Conservation (phyloP, 768 basidiomycete genomes). For the Amanita polypyramis region DNA sequence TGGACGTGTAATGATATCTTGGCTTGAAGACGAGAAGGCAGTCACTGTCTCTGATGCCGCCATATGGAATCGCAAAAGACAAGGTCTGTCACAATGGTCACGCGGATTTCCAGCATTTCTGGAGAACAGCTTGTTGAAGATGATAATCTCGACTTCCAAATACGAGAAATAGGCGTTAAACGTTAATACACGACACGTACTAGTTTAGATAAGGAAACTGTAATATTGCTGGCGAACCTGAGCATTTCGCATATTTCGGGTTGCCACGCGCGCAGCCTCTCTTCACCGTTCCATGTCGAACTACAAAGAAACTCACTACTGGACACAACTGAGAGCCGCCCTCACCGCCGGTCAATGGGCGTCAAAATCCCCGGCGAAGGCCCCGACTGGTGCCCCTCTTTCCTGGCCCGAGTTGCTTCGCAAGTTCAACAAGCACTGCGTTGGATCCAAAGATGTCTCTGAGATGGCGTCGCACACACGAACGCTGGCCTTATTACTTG, state of each 20-base stretch:
- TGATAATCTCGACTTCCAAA: too few relatives aligned
- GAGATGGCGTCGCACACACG: conserved; percentile 64
- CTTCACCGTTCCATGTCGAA: conserved; percentile 17
- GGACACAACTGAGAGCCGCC: conserved; percentile 59
- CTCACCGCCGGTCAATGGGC: conserved; percentile 73
- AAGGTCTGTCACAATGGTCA: neutral
- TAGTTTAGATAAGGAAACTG: too few relatives aligned
- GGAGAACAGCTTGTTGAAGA: too few relatives aligned
- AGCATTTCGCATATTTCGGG: too few relatives aligned
- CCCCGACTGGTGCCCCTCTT: conserved; percentile 39
- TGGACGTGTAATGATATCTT: conserved; percentile 50
- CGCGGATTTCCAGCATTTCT: neutral
- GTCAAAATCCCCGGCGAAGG: conserved; percentile 46
- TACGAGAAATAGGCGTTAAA: too few relatives aligned
- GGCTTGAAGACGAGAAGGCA: conserved; percentile 45
- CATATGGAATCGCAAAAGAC: too few relatives aligned
- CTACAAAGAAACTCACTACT: conserved; percentile 67
- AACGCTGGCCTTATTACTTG: conserved; percentile 46
- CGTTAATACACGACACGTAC: too few relatives aligned
- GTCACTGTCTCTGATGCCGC: conserved; percentile 6
- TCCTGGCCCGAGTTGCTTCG: conserved; percentile 74
- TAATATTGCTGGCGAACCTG: too few relatives aligned
- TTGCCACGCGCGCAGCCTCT: too few relatives aligned
- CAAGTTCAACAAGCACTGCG: conserved; percentile 82
- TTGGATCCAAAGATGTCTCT: conserved; percentile 45